Base-by-base conservation (phyloP, 495 filamentous ascomycete genomes). In the Penicillium chermesinum region DNA sequence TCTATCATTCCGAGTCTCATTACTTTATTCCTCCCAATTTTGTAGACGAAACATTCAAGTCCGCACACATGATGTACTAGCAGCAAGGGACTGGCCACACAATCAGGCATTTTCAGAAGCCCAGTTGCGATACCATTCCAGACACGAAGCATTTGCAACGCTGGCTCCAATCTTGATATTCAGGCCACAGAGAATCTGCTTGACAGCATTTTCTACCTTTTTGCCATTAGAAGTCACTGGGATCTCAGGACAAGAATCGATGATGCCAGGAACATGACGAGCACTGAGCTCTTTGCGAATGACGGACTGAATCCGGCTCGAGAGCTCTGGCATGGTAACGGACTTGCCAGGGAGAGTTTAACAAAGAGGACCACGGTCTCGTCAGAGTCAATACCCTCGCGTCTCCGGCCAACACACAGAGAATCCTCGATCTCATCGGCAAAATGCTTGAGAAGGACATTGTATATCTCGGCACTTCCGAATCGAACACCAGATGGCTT, bases 171-270 rank as follows among this genome's bases (percentile, higher is more conserved):
- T 89, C 70, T 87, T 90, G 45, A 94, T 84, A 43, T 87, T 81
- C 58, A 87, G 75, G 7, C 90, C 90, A 27, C 85, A 91, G n/a
- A 96, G 63, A 34, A 96, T 95, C 72, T 94, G 89, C 70, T 95
- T 95, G 19, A 95, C 89, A 2, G 88, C 86, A 27, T 91, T 87
- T 61, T 96, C 90, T 33, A 96, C 88, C 71, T 95, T 96, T 73
- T 96, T 96, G 35, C 91, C 90, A 59, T 96, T 96, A 0, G 81
- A 83, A 21, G 90, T 96, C 55, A 89, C 82, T 1, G 90, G 90
- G 38, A 96, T 89, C 39, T 91, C 88, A 0, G 76, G 78, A 43
- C 83, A 87, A 59, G 83, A 81, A 50, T 88, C 87, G 36, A 95
- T 73, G n/a, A 90, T 67, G 0, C 80, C 83, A 4, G 90, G 90